These are phyloP conservation scores for Sanghuangporus baumii DNA, from an alignment of 1,284 basidiomycete species.

Conservation along the genomic window DNA sequence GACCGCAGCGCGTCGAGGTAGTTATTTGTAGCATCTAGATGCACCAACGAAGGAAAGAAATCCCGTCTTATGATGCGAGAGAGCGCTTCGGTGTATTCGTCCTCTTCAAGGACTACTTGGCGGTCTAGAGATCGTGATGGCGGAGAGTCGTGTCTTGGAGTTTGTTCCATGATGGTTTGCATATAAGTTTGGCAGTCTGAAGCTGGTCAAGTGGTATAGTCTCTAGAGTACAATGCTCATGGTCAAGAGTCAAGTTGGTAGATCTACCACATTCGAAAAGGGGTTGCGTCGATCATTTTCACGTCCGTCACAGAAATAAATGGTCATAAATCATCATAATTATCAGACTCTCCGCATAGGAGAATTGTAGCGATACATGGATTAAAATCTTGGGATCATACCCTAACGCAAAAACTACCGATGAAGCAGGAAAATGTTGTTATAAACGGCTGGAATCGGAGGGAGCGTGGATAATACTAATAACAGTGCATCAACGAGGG, in stretches of 20 bases:
- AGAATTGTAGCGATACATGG: conserved; percentile 19
- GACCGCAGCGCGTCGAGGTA: conserved; percentile 76
- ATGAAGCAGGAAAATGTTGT: conserved; percentile 1
- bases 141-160: neutral
- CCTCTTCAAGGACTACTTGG: conserved; percentile 83
- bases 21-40: conserved; percentile 81
- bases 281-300: neutral
- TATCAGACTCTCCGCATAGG: conserved; percentile 2
- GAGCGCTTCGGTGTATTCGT: conserved; percentile 91
- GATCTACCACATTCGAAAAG: neutral
- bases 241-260: neutral
- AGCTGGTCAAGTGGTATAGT: neutral
- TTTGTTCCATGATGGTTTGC: neutral
- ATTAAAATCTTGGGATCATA: conserved; percentile 15
- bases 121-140: conserved; percentile 57
- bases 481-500: conserved; percentile 12
- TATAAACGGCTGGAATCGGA: neutral
- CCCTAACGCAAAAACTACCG: conserved; percentile 6
- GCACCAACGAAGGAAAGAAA: conserved; percentile 91
- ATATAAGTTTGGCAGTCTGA: neutral
- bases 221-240: neutral
- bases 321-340: conserved; percentile 10
- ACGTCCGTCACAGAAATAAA: neutral
- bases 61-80: conserved; percentile 93
- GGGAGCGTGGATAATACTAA: conserved; percentile 15